Evolutionary conservation across 306 rosid species (phyloP), one percentile per base, ranked within the genome.

Genomic region (Inga oerstediana): DNA sequence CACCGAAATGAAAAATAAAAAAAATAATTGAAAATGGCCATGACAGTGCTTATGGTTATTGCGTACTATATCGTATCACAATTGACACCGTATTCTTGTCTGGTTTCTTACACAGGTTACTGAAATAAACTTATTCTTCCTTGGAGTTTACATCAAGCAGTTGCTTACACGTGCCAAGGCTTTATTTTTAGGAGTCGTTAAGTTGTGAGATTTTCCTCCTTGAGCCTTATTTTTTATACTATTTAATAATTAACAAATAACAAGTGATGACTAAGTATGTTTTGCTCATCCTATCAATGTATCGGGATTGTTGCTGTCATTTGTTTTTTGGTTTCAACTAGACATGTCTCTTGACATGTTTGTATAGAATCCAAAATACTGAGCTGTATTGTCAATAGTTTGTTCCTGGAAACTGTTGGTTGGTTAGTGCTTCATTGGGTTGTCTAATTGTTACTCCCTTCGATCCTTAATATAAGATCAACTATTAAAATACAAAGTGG

Each of bases 81-180:
- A 62, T 62, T 62, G 68, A 68, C 54, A 12, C 11, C 20, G 6
- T 84, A 44, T 79, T 70, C 69, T 51, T 67, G 39, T 81, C 32
- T 77, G 22, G 59, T 54, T 27, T 62, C 72, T 43, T 22, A 59
- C 59, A 19, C 58, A 68, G 66, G 72, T 74, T 73, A 78, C 79
- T 68, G 74, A 71, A 43, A n/a, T 49, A 44, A 43, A 70, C 45
- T 70, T 76, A 37, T 30, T 62, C 75, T 76, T 19, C 75, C 82
- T 13, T 32, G 70, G 79, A 59, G 39, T 39, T 49, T 71, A 68
- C 78, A 35, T 22, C 45, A 32, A 39, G 76, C 73, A 41, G 80
- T 67, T 73, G 65, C 35, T 80, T 84, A 52, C 37, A 80, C 48
- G n/a, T 56, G 44, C 68, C 67, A 32, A 67, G 48, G 71, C 77